phyloP scores from a whole-genome alignment of 768 basidiomycete genomes.

The Mycena vitilis region DNA sequence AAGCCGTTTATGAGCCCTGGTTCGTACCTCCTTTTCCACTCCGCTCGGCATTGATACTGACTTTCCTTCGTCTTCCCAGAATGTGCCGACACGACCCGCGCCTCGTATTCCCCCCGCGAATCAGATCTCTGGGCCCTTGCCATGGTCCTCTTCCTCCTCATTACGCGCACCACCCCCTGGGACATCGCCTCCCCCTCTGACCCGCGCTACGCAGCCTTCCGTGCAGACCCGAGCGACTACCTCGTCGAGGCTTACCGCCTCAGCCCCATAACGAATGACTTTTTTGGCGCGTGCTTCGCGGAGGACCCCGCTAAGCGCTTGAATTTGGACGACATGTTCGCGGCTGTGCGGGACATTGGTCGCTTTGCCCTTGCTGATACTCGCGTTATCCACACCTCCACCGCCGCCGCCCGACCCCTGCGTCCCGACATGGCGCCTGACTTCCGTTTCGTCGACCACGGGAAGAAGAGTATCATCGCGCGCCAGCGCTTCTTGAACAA shows the following conservation, averaged over 20 bases:
- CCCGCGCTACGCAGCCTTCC: conserved; percentile 12
- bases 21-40: conserved; percentile 2
- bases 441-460: not conserved
- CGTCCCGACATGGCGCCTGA: not conserved
- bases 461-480: not conserved
- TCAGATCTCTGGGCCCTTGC: conserved; percentile 9
- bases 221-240: not conserved
- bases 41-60: too few species aligned
- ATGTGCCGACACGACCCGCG: not conserved
- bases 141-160: not conserved
- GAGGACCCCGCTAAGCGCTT: conserved; percentile 3
- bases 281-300: conserved; percentile 18
- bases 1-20: conserved; percentile 10
- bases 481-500: not conserved
- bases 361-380: not conserved
- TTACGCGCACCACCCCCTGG: conserved; percentile 10
- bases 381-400: not conserved
- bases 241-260: not conserved
- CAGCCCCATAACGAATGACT: conserved; percentile 9
- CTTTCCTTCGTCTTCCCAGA: conserved; percentile 1
- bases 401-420: not conserved
- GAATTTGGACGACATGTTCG: conserved; percentile 5
- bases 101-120: conserved; percentile 8
- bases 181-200: not conserved
- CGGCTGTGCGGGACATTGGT: conserved; percentile 1